Evolutionary conservation across 2,329 filamentous ascomycete genomes (phyloP), one percentile per base, ranked within the genome.

Genomic region (Annulohypoxylon truncatum): DNA sequence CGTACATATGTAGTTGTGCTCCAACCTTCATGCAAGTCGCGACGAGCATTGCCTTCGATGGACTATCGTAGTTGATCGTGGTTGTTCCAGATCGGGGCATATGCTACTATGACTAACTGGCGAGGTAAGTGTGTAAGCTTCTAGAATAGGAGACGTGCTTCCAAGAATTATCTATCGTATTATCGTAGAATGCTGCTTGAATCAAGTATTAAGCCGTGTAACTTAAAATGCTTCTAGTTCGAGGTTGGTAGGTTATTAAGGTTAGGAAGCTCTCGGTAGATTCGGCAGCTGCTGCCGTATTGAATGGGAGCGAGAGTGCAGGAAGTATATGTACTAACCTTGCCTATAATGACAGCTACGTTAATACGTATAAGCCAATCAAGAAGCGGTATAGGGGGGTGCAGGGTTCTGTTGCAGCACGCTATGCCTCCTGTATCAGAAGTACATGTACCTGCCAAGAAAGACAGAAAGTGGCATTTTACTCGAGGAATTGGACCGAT

Each of bases 401-500:
- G 12, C 52, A 29, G 35, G 40, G 40, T 9, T 18, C 22, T 53
- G 20, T 33, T 46, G 22, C 28, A 28, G 20, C 18, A 18, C 48
- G 22, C 26, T 40, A 52, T 56, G 47, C 51, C 31, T 42, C 13
- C 44, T 57, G 28, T 56, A 55, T 47, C 46, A 22, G 10, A 64
- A 55, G 64, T 64, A 67, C 18, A n/a, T 61, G 53, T 67, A 69
- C 64, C 40, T 69, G 57, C 57, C 64, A 67, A 69, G 67, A 20
- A 61, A 35, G 64, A 51, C 64, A 67, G 59, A 66, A 59, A 53
- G 50, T 56, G 60, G 50, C 59, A 61, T 56, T 57, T 60, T 44
- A 29, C 38, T 50, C 15, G 42, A 55, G 22, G 38, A 57, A 62
- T 62, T 62, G 52, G 52, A 9, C 56, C 56, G 59, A 51, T 44